These are phyloP conservation scores for Raphanus raphanistrum DNA, from an alignment of 345 rosid genomes.

Conservation along the genomic window DNA sequence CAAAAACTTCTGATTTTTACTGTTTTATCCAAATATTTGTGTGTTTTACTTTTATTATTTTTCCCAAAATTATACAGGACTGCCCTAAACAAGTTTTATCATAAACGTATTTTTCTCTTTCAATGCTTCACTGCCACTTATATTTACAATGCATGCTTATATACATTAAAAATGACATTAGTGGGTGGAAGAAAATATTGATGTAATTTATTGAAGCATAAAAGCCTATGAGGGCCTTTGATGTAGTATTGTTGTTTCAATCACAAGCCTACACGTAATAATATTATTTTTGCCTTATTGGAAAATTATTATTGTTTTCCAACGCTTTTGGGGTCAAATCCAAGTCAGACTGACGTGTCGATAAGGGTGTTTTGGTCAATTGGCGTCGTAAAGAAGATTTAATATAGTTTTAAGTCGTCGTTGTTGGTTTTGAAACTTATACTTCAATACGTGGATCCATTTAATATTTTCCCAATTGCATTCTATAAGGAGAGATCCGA, in stretches of 20 bases:
- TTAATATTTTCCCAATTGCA: constrained; percentile 16
- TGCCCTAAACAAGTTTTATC: not conserved
- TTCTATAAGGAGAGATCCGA: constrained; percentile 17
- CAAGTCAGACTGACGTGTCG: constrained; percentile 38
- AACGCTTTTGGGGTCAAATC: constrained; percentile 33
- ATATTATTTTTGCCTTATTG: constrained; percentile 9
- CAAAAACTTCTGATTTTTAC: not conserved
- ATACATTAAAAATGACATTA: not conserved
- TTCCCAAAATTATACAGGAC: not conserved
- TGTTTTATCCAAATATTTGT: not conserved
- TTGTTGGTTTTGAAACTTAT: constrained; percentile 10
- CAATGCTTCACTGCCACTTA: not conserved
- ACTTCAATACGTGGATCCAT: constrained; percentile 1
- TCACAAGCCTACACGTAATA: constrained; percentile 3
- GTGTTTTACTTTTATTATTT: not conserved
- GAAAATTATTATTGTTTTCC: constrained; percentile 7
- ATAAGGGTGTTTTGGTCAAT: constrained; percentile 8
- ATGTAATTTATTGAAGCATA: not conserved
- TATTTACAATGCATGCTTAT: not conserved
- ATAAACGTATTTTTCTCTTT: not conserved
- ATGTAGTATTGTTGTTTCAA: not conserved
- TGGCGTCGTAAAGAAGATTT: not conserved
- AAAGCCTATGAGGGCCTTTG: not conserved
- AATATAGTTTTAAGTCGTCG: not conserved
- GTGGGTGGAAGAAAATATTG: not conserved